Percentiles rank a stretch among this genome's conserved stretches.
These are phyloP conservation scores for Pseudogymnoascus sp. DNA, from an alignment of 2,329 filamentous ascomycete species.

Conservation along the genomic window DNA sequence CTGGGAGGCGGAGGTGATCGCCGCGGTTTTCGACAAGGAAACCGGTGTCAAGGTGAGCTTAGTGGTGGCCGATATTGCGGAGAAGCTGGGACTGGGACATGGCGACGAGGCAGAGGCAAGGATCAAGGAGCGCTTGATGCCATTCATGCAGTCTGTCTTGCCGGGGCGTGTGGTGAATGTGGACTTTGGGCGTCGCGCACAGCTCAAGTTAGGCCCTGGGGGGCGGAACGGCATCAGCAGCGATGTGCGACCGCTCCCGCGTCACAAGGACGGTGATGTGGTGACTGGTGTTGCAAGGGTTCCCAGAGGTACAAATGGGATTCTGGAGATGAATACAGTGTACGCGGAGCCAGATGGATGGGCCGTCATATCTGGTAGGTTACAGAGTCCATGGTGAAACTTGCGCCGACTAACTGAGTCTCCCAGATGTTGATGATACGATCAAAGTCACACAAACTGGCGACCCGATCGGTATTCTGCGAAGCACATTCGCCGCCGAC, in stretches of 20 bases:
- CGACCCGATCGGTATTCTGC: conserved; percentile 69
- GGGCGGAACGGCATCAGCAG: conserved; percentile 63
- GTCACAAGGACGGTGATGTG: conserved; percentile 38
- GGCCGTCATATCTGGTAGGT: conserved; percentile 65
- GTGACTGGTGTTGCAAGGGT: conserved; percentile 41
- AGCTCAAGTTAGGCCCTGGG: conserved; percentile 57
- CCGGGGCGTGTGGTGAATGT: conserved; percentile 61
- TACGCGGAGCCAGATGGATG: conserved; percentile 73
- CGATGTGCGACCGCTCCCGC: conserved; percentile 48
- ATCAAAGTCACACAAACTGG: conserved; percentile 85
- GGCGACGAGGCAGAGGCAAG: conserved; percentile 50
- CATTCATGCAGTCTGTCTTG: conserved; percentile 69
- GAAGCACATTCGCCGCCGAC: conserved; percentile 71
- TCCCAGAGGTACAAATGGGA: conserved; percentile 43
- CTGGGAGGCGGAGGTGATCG: conserved; percentile 79
- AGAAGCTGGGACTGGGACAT: conserved; percentile 53
- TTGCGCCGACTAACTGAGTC: not conserved
- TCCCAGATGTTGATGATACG: conserved; percentile 78
- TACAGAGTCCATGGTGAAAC: not conserved
- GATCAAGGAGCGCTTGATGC: conserved; percentile 60
- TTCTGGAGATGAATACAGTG: conserved; percentile 58
- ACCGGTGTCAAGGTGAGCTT: conserved; percentile 58
- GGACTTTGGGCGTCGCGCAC: conserved; percentile 39
- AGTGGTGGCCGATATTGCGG: conserved; percentile 60
- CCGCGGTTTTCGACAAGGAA: conserved; percentile 69